Evolutionary conservation across 2,329 filamentous ascomycete species (phyloP), one percentile per base, ranked within the genome.

Genomic region (Stachybotrys echinatus): DNA sequence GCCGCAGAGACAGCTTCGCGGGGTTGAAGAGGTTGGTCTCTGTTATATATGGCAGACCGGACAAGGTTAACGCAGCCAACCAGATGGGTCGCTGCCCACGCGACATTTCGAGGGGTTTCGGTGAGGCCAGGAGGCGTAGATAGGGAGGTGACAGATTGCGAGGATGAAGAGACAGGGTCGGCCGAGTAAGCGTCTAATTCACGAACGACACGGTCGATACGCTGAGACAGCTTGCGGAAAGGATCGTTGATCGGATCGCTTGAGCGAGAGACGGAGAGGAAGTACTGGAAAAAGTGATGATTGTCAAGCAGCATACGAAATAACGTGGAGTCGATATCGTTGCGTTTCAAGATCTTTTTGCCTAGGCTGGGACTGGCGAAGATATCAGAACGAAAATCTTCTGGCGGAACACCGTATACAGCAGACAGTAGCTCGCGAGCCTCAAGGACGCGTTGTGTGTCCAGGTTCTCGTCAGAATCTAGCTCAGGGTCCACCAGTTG

Each of bases 221-320:
- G 73, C 52, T 74, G 73, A 39, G 72, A 68, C 18, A 80, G 71
- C 44, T 70, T 72, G 45, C 72, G 69, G 51, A 80, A 80, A 4
- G 68, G 68, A 52, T 77, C 73, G 39, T 70, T 71, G 31, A 74
- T 65, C 21, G 66, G 64, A 50, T 76, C 74, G 44, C 66, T 62
- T 3, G 76, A 67, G n/a, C 65, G 64, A 48, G 75, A 69, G 8
- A 71, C 65, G 17, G 71, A 69, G 43, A 73, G 67, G 51, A 82
- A 76, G 64, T 79, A 75, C 47, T 75, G 66, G 58, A 81, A 79
- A 63, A 82, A 74, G 39, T 75, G 72, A 59, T 78, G 69, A 56
- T 80, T 80, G 53, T 74, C 69, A 20, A 81, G 65, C 17, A 82
- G 67, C 64, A 82, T 78, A 47, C 74, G 74, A 53, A 78, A 74